phyloP scores from a whole-genome alignment of 768 basidiomycete species.

The Baorangia bicolor region DNA sequence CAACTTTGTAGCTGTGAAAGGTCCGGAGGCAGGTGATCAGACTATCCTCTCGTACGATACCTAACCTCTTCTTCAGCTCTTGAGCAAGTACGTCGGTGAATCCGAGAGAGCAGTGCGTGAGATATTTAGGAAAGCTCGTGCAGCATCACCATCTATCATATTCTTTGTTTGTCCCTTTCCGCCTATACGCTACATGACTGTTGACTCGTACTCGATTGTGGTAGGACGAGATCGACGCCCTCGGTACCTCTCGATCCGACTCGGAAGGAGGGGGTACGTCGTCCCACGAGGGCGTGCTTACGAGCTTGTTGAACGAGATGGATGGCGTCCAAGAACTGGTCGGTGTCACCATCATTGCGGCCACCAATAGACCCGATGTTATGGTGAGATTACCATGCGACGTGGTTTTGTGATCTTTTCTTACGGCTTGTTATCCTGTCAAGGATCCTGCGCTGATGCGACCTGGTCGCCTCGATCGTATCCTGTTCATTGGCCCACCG shows the following conservation, averaged over 20 bases:
- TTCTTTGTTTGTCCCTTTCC: conserved; percentile 72
- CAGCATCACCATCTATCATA: conserved; percentile 91
- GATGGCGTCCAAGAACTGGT: conserved; percentile 94
- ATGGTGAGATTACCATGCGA: conserved; percentile 53
- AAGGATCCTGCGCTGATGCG: conserved; percentile 95
- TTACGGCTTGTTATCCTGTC: neutral
- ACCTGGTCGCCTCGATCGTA: conserved; percentile 91
- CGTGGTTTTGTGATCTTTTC: neutral
- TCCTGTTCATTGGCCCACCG: conserved; percentile 92
- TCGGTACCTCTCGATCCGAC: conserved; percentile 74
- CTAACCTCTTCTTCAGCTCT: conserved; percentile 51
- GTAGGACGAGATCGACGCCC: conserved; percentile 96
- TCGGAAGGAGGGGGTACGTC: conserved; percentile 49
- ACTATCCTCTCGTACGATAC: neutral
- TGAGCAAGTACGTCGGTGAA: conserved; percentile 97
- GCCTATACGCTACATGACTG: neutral
- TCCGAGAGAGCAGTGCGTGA: conserved; percentile 94
- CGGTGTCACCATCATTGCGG: conserved; percentile 94
- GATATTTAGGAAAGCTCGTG: conserved; percentile 92
- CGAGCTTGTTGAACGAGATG: conserved; percentile 95
- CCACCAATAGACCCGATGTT: conserved; percentile 94
- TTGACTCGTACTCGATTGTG: neutral
- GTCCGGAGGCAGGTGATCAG: conserved; percentile 74
- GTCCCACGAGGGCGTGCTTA: conserved; percentile 85
- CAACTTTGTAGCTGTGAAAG: conserved; percentile 96